phyloP scores from a whole-genome alignment of 176 grass and related monocot species.

The Miscanthus lutarioriparius region DNA sequence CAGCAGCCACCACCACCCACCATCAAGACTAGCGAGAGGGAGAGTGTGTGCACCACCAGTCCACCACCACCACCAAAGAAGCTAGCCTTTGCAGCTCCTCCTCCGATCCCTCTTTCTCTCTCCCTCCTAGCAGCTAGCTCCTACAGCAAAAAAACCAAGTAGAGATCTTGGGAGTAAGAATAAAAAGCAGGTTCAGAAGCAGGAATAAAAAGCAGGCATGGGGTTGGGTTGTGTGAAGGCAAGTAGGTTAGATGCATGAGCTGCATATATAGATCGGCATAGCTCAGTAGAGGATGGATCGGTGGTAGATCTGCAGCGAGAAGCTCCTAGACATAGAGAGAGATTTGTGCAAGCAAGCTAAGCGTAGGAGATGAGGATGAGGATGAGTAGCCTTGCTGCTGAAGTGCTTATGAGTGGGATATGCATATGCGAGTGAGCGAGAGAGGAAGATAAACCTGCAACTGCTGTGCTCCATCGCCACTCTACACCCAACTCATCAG shows the following conservation, averaged over 20 bases:
- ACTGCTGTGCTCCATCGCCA: background rate
- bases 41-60: background rate
- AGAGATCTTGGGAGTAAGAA: conserved; percentile 55
- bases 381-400: background rate
- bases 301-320: conserved; percentile 42
- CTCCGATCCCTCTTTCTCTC: background rate
- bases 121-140: background rate
- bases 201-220: conserved; percentile 29
- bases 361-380: background rate
- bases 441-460: conserved; percentile 8
- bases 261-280: background rate
- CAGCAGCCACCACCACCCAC: conserved; percentile 43
- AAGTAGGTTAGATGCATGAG: conserved; percentile 25
- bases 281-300: conserved; percentile 7
- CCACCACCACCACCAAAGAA: background rate
- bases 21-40: conserved; percentile 46
- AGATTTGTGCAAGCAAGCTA: conserved; percentile 13
- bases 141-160: conserved; percentile 34
- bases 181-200: conserved; percentile 7
- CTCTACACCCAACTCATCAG: conserved; percentile 16
- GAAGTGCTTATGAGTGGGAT: background rate
- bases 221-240: conserved; percentile 22
- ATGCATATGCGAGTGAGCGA: conserved; percentile 1
- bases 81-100: background rate
- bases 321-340: conserved; percentile 7